phyloP scores from a whole-genome alignment of 805 yeast genomes.

The Barnettozyma pratensis region DNA sequence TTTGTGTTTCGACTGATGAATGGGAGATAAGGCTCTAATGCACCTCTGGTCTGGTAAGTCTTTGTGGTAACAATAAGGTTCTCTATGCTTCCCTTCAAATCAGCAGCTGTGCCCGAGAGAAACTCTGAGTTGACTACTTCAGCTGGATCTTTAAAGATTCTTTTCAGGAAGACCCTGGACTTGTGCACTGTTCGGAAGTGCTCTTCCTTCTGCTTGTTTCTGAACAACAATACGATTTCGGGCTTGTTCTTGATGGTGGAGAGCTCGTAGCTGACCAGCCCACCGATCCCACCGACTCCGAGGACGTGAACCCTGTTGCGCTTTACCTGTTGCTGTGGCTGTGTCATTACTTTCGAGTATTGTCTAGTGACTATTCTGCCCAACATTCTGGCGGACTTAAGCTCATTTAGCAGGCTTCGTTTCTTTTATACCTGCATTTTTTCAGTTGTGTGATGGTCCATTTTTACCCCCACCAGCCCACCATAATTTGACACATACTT shows the following conservation, averaged over 20 bases:
- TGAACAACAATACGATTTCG: constrained; percentile 16
- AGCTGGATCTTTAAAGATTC: constrained; percentile 19
- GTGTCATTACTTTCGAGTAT: not conserved
- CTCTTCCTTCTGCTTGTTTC: constrained; percentile 15
- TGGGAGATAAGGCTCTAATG: constrained; percentile 51
- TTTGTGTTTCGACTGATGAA: constrained; percentile 49
- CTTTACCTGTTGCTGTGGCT: not conserved
- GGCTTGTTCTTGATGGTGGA: constrained; percentile 17
- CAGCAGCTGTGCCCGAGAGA: constrained; percentile 13
- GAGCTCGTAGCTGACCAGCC: constrained; percentile 22
- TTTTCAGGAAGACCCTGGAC: constrained; percentile 14
- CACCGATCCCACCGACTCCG: constrained; percentile 27
- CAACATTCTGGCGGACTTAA: not conserved
- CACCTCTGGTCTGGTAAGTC: constrained; percentile 64
- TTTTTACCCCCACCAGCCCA: not conserved
- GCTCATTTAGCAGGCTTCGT: not conserved
- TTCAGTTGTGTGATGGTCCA: not conserved
- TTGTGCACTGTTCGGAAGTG: constrained; percentile 15
- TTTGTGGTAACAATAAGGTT: constrained; percentile 75
- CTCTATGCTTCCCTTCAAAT: constrained; percentile 32
- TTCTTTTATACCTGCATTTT: not conserved
- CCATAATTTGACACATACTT: not conserved
- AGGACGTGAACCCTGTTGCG: constrained; percentile 16
- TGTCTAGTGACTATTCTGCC: not conserved
- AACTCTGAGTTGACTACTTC: constrained; percentile 3